phyloP scores from a whole-genome alignment of 2,329 filamentous ascomycete species.

The Exophiala sp. region DNA sequence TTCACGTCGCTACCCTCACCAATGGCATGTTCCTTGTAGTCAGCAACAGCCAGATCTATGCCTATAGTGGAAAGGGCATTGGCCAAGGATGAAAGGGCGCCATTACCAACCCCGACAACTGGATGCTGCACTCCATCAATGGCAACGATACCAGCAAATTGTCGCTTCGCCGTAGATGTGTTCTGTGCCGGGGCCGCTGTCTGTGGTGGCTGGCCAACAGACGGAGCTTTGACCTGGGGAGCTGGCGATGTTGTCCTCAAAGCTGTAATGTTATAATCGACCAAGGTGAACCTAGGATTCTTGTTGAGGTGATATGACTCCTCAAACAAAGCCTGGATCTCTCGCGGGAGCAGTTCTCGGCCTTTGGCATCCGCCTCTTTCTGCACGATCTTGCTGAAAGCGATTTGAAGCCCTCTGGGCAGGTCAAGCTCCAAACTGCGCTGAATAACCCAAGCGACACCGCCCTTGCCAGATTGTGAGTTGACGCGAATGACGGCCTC shows the following conservation, averaged over 20 bases:
- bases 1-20: constrained; percentile 77
- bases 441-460: constrained; percentile 89
- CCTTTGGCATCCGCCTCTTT: constrained; percentile 72
- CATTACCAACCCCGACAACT: constrained; percentile 78
- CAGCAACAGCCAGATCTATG: constrained; percentile 82
- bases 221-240: constrained; percentile 60
- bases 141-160: constrained; percentile 79
- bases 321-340: constrained; percentile 87
- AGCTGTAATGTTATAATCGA: constrained; percentile 87
- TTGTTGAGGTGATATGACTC: constrained; percentile 78
- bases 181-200: constrained; percentile 40
- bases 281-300: constrained; percentile 78
- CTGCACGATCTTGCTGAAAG: constrained; percentile 86
- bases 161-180: constrained; percentile 72
- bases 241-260: constrained; percentile 75
- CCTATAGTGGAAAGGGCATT: constrained; percentile 74
- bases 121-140: constrained; percentile 77
- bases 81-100: constrained; percentile 83
- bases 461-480: constrained; percentile 91
- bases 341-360: constrained; percentile 75
- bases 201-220: constrained; percentile 47
- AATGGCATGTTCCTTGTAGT: constrained; percentile 96
- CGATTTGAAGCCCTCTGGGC: constrained; percentile 85
- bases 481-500: constrained; percentile 98
- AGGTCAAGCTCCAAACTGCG: constrained; percentile 86